These are phyloP conservation scores for Colletotrichum sp. DNA, from an alignment of 2,329 filamentous ascomycete genomes.

Conservation along the genomic window DNA sequence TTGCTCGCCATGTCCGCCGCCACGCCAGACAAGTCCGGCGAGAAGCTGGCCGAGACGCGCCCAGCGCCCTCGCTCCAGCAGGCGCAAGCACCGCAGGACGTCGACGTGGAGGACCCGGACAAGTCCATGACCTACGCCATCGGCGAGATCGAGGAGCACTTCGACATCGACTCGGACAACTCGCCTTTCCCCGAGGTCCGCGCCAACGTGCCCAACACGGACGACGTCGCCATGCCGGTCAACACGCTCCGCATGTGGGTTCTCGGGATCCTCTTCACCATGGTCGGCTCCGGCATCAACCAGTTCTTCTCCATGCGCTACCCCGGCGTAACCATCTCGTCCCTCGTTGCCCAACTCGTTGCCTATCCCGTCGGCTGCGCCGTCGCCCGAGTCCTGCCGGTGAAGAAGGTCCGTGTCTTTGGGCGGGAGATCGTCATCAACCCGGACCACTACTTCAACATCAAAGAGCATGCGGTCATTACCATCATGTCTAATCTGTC, in stretches of 20 bases:
- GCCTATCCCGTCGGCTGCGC: conserved; percentile 40
- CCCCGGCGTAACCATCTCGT: conserved; percentile 39
- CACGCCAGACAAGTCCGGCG: background rate
- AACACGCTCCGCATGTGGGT: conserved; percentile 41
- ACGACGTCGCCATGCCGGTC: conserved; percentile 37
- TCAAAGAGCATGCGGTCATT: conserved; percentile 59
- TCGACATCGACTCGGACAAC: conserved; percentile 27
- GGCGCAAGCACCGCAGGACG: background rate
- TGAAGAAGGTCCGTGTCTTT: conserved; percentile 32
- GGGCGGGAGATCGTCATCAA: conserved; percentile 45
- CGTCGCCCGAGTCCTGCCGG: conserved; percentile 37
- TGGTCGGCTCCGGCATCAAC: conserved; percentile 36
- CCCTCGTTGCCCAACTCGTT: conserved; percentile 40
- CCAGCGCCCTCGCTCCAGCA: background rate
- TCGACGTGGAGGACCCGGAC: conserved; percentile 1
- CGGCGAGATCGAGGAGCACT: conserved; percentile 6
- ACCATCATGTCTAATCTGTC: conserved; percentile 59
- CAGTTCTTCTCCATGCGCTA: conserved; percentile 43
- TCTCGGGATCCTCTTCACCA: conserved; percentile 37
- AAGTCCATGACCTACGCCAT: conserved; percentile 13
- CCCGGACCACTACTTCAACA: conserved; percentile 51
- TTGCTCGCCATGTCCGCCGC: background rate
- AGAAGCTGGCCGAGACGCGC: background rate
- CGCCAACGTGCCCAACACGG: conserved; percentile 44
- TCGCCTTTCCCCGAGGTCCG: conserved; percentile 41